Evolutionary conservation across 306 rosid genomes (phyloP).

Genomic region (Rosa multiflora): DNA sequence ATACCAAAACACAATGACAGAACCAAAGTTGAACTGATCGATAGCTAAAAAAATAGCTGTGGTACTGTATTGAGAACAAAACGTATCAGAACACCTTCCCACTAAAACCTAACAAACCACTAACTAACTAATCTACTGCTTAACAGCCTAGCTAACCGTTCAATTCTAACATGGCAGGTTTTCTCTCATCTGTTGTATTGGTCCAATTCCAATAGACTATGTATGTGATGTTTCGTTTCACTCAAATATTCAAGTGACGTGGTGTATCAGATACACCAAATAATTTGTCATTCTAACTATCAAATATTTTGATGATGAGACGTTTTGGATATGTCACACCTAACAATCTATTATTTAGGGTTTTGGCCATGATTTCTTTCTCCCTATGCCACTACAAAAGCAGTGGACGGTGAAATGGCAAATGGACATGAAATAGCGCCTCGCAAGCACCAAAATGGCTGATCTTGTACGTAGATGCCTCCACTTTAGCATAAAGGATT

Average conservation of each 20-base stretch:
- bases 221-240: too few relatives aligned
- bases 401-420: slow-evolving; percentile 22
- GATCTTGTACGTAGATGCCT: slow-evolving; percentile 18
- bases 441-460: slow-evolving; percentile 26
- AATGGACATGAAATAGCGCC: slow-evolving; percentile 12
- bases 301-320: too few relatives aligned
- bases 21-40: neutral
- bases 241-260: too few relatives aligned
- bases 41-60: neutral
- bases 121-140: neutral
- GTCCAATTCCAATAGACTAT: too few relatives aligned
- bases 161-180: too few relatives aligned
- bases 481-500: slow-evolving; percentile 5
- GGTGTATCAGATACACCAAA: too few relatives aligned
- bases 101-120: neutral
- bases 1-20: neutral
- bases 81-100: too few relatives aligned
- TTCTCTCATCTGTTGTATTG: too few relatives aligned
- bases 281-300: too few relatives aligned
- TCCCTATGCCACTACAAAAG: slow-evolving; percentile 21
- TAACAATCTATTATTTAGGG: too few relatives aligned
- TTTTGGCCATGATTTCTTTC: neutral
- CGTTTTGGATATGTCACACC: neutral
- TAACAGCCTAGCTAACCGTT: neutral
- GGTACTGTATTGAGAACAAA: neutral